Evolutionary conservation across 2,329 filamentous ascomycete species (phyloP).

Genomic region (Ophiocordyceps camponoti-rufipedis): DNA sequence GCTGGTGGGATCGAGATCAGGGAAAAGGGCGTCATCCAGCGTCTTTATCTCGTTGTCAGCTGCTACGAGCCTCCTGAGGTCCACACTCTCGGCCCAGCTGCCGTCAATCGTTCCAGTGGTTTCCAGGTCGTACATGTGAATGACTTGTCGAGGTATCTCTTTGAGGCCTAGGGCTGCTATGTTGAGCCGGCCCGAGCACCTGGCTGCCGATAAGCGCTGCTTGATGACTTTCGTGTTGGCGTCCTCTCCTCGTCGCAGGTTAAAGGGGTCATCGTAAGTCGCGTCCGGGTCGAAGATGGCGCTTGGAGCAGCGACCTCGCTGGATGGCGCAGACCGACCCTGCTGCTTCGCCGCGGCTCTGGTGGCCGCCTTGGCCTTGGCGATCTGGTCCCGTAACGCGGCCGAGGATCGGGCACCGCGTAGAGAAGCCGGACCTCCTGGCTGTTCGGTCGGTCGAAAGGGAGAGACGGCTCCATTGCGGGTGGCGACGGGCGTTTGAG

Average conservation of each 20-base stretch:
- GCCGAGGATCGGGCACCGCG: conserved; percentile 46
- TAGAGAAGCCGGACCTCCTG: conserved; percentile 18
- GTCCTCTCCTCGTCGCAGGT: conserved; percentile 38
- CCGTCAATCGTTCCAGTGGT: conserved; percentile 41
- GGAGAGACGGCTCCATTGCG: conserved; percentile 15
- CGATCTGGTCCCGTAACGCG: conserved; percentile 76
- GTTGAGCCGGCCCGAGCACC: conserved; percentile 67
- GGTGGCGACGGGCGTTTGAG: conserved; percentile 2
- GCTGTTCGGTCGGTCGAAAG: neutral
- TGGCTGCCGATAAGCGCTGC: conserved; percentile 53
- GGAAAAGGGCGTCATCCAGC: conserved; percentile 60
- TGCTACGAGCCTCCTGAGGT: conserved; percentile 66
- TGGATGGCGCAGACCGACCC: conserved; percentile 1
- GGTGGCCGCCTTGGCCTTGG: conserved; percentile 74
- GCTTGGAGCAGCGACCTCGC: conserved; percentile 20
- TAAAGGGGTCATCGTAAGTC: conserved; percentile 47
- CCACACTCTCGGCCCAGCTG: conserved; percentile 83
- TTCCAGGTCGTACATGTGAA: conserved; percentile 80
- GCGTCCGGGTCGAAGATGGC: conserved; percentile 30
- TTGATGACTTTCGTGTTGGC: conserved; percentile 48
- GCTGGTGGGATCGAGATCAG: conserved; percentile 43
- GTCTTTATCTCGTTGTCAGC: conserved; percentile 76
- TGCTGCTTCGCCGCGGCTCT: conserved; percentile 28
- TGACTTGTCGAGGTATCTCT: conserved; percentile 62
- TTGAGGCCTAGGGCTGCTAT: conserved; percentile 71